Conservation (phyloP, 164 flowering plant genomes). For the Nymphaea colorata region DNA sequence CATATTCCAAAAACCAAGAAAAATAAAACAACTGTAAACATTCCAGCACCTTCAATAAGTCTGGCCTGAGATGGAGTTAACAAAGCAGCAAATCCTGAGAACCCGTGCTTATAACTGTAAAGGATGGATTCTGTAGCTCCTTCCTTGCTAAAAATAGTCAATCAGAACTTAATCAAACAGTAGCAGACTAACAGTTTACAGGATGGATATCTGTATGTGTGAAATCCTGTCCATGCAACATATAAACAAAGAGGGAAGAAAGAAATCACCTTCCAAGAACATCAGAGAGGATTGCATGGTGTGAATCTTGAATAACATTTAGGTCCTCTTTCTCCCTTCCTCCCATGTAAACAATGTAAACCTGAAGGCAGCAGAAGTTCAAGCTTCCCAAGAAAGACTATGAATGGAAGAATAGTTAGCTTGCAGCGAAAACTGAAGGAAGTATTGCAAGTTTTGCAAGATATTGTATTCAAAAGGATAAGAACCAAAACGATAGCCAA, state of each 20-base stretch:
- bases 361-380: slow-evolving; percentile 12
- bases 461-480: too few species aligned
- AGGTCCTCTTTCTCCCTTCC: slow-evolving; percentile 19
- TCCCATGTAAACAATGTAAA: slow-evolving; percentile 37
- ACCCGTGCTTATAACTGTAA: slow-evolving; percentile 21
- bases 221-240: neutral
- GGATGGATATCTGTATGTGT: neutral
- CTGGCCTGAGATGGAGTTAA: slow-evolving; percentile 30
- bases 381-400: too few species aligned
- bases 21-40: neutral
- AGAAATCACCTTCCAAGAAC: slow-evolving; percentile 24
- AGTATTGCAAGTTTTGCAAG: too few species aligned
- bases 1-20: neutral
- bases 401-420: too few species aligned
- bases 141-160: slow-evolving; percentile 24
- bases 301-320: slow-evolving; percentile 19
- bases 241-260: neutral
- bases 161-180: neutral
- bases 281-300: slow-evolving; percentile 27
- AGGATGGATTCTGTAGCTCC: neutral
- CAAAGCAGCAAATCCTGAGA: slow-evolving; percentile 45
- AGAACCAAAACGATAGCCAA: too few species aligned
- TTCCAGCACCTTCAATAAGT: slow-evolving; percentile 28
- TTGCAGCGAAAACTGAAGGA: too few species aligned
- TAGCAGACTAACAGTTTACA: neutral